phyloP scores from a whole-genome alignment of 768 basidiomycete species.

The Boletus reticuloceps region DNA sequence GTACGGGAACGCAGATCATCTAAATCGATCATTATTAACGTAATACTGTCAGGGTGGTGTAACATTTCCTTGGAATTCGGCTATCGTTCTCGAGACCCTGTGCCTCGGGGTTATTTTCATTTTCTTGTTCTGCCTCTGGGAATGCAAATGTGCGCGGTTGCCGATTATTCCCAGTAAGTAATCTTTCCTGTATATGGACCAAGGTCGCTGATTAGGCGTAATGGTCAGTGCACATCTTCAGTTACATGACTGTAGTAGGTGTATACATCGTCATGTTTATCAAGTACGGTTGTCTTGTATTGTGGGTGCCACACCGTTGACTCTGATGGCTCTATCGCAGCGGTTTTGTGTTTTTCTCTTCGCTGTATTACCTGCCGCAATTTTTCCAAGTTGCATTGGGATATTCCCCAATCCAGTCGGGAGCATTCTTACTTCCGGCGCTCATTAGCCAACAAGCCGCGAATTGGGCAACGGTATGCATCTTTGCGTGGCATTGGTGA shows the following conservation, averaged over 20 bases:
- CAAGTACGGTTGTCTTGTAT: constrained; percentile 40
- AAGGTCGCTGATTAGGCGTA: neutral
- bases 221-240: constrained; percentile 66
- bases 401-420: constrained; percentile 12
- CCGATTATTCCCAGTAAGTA: constrained; percentile 69
- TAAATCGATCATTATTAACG: neutral
- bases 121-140: constrained; percentile 62
- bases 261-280: constrained; percentile 70
- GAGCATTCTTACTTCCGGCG: neutral
- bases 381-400: constrained; percentile 73
- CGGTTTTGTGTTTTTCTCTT: constrained; percentile 59
- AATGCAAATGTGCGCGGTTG: constrained; percentile 65
- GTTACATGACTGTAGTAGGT: constrained; percentile 59
- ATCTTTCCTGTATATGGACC: neutral
- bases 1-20: neutral
- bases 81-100: neutral
- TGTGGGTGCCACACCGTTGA: neutral
- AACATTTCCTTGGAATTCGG: neutral
- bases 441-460: neutral
- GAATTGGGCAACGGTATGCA: neutral
- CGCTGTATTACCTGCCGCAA: constrained; percentile 69
- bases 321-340: constrained; percentile 26
- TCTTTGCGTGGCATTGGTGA: neutral
- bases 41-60: neutral
- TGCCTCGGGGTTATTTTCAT: constrained; percentile 39